phyloP scores from a whole-genome alignment of 306 rosid species.

The Citrullus colocynthis region DNA sequence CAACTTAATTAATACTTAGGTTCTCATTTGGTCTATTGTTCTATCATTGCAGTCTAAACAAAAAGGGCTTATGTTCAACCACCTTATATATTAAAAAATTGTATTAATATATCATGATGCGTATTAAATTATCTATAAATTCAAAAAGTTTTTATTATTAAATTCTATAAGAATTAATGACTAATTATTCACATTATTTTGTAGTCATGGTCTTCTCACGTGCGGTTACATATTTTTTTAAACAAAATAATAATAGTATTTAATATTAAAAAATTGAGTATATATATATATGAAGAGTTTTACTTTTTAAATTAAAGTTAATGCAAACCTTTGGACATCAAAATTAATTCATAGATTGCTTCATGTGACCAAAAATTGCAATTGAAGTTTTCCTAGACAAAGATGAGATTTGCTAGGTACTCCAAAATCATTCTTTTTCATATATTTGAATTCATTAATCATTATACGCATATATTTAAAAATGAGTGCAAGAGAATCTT shows the following conservation, averaged over 20 bases:
- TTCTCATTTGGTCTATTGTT: constrained; percentile 1
- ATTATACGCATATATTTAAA: background rate
- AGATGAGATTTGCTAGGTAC: background rate
- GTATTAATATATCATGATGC: background rate
- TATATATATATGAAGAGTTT: background rate
- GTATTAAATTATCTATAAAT: background rate
- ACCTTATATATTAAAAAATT: background rate
- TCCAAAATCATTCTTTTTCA: background rate
- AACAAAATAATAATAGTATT: too few species aligned
- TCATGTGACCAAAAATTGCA: background rate
- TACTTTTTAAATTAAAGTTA: background rate
- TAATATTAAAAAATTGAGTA: too few species aligned
- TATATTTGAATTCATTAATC: background rate
- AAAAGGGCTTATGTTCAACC: background rate
- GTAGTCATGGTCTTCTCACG: background rate
- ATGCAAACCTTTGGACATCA: background rate
- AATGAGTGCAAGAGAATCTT: background rate
- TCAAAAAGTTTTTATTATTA: background rate
- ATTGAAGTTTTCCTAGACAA: background rate
- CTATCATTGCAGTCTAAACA: background rate
- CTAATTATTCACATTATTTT: background rate
- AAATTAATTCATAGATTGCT: background rate
- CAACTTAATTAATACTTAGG: background rate
- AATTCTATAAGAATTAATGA: background rate
- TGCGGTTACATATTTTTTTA: background rate